Conservation (phyloP, 495 filamentous ascomycete species). For the Hamigera avellanea region DNA sequence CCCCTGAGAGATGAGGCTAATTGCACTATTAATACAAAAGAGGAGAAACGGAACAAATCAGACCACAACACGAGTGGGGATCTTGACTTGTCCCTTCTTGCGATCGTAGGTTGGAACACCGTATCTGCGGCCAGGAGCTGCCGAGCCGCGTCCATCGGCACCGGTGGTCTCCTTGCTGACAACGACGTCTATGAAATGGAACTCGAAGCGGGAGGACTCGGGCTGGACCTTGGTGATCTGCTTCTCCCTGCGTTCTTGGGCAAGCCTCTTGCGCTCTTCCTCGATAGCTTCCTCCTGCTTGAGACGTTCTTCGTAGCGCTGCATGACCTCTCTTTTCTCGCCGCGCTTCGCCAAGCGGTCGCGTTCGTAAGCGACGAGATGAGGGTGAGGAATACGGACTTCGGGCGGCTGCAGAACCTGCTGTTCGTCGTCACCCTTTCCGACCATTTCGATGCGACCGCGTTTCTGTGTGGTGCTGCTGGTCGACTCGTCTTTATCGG, state of each 20-base stretch:
- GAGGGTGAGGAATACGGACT: constrained; percentile 76
- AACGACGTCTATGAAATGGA: constrained; percentile 57
- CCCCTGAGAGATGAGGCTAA: too few relatives aligned
- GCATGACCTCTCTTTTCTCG: constrained; percentile 21
- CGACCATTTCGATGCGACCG: constrained; percentile 27
- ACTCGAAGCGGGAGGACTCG: constrained; percentile 60
- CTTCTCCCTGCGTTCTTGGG: constrained; percentile 27
- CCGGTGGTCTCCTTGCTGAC: constrained; percentile 48
- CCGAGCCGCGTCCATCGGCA: constrained; percentile 42
- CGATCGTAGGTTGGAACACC: constrained; percentile 58
- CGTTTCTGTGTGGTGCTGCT: constrained; percentile 17
- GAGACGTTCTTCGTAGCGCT: constrained; percentile 32
- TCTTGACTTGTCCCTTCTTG: constrained; percentile 64
- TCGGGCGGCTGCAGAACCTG: constrained; percentile 70
- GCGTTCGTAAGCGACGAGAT: constrained; percentile 55
- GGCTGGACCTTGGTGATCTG: constrained; percentile 29
- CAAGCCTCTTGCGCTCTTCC: constrained; percentile 23
- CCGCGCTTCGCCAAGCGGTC: constrained; percentile 16
- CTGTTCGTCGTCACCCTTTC: constrained; percentile 27
- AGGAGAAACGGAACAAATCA: too few relatives aligned
- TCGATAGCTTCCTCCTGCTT: constrained; percentile 26
- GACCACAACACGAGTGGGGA: constrained; percentile 49
- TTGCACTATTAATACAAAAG: too few relatives aligned
- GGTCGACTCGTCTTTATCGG: constrained; percentile 16
- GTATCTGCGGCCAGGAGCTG: constrained; percentile 53